Percentiles rank a stretch among this genome's conserved stretches.
Evolutionary conservation across 75 land plant genomes (phyloP).

Genomic region (Pinus albicaulis): DNA sequence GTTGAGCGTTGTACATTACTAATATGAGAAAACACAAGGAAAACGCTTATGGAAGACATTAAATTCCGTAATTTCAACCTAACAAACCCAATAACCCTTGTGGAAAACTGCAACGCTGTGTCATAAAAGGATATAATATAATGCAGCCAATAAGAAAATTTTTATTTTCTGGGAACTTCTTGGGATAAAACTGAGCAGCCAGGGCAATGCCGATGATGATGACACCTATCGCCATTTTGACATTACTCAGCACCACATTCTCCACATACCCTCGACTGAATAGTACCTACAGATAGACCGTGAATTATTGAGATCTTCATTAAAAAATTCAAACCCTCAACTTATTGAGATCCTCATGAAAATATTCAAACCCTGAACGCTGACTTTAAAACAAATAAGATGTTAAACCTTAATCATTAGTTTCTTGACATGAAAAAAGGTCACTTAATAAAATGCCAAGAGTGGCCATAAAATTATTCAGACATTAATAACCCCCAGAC

Average conservation of each 20-base stretch:
- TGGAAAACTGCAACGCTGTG: not conserved
- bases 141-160: conserved; percentile 77
- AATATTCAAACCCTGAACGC: not conserved
- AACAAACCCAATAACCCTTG: not conserved
- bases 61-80: not conserved
- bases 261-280: conserved; percentile 68
- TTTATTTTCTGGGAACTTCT: conserved; percentile 90
- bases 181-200: conserved; percentile 89
- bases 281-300: conserved; percentile 49
- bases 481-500: not conserved
- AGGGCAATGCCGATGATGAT: conserved; percentile 76
- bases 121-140: conserved; percentile 76
- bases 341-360: not conserved
- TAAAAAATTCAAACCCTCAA: not conserved
- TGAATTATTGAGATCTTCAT: conserved; percentile 2
- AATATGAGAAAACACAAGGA: not conserved
- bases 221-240: conserved; percentile 72
- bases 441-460: not conserved
- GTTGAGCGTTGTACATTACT: not conserved
- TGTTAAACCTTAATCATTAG: not conserved
- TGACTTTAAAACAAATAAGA: too few species aligned
- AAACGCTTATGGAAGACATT: not conserved
- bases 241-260: conserved; percentile 82
- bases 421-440: too few species aligned
- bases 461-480: too few species aligned